These are phyloP conservation scores for Pythium rishiriense DNA, from an alignment of 352 stramenopile genomes.

Conservation along the genomic window DNA sequence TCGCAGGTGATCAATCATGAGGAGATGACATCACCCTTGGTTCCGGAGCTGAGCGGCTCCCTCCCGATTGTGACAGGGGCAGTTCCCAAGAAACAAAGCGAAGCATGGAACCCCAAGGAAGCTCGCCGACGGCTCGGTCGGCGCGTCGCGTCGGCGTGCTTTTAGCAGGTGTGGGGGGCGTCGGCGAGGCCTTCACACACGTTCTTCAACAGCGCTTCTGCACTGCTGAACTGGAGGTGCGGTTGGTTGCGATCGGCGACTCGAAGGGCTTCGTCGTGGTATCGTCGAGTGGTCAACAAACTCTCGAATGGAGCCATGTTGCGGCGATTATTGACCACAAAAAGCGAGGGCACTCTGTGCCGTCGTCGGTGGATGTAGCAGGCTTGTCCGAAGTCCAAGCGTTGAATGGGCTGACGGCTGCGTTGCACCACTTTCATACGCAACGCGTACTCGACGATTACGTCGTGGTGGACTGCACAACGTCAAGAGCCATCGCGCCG, in stretches of 20 bases:
- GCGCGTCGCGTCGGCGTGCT: constrained; percentile 26
- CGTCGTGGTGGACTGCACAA: constrained; percentile 37
- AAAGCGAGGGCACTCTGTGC: background rate
- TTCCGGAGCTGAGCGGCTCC: background rate
- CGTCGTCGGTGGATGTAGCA: background rate
- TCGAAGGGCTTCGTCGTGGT: constrained; percentile 28
- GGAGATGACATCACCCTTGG: background rate
- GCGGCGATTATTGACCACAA: constrained; percentile 19
- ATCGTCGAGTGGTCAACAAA: background rate
- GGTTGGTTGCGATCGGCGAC: constrained; percentile 32
- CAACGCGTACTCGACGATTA: constrained; percentile 14
- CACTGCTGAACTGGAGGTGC: constrained; percentile 7
- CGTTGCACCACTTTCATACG: constrained; percentile 17
- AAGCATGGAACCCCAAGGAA: constrained; percentile 17
- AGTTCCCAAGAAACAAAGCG: background rate
- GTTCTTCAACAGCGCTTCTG: constrained; percentile 28
- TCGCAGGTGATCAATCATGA: background rate
- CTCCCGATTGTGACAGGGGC: background rate
- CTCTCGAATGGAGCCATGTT: constrained; percentile 13
- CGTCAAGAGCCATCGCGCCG: constrained; percentile 18
- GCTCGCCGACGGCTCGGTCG: background rate
- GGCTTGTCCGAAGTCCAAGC: background rate
- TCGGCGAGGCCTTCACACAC: constrained; percentile 26
- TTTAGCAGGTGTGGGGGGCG: constrained; percentile 29
- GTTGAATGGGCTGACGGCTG: constrained; percentile 6